These are phyloP conservation scores for Viridothelium virens DNA, from an alignment of 495 filamentous ascomycete genomes.

Conservation along the genomic window DNA sequence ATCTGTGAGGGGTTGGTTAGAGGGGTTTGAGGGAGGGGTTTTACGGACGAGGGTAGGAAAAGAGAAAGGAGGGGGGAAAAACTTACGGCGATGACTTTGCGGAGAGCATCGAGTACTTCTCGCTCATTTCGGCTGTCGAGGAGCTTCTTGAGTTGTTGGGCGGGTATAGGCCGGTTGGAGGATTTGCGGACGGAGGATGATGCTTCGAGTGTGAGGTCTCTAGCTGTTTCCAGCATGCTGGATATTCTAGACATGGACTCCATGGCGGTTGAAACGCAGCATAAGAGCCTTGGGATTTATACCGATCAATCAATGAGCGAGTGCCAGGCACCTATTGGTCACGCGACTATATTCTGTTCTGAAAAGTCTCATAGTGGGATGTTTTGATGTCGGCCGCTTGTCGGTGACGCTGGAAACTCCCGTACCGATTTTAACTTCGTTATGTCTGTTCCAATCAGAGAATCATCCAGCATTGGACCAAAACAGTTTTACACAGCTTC, in stretches of 20 bases:
- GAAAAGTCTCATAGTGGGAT: neutral
- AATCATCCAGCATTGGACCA: too few species aligned
- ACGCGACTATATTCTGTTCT: neutral
- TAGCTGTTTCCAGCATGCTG: conserved; percentile 85
- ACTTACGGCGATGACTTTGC: conserved; percentile 79
- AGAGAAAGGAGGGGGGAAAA: conserved; percentile 12
- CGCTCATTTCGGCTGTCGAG: conserved; percentile 89
- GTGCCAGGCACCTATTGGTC: neutral
- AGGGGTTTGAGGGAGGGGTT: conserved; percentile 16
- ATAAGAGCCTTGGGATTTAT: neutral
- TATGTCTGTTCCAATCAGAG: too few species aligned
- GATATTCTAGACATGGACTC: conserved; percentile 96
- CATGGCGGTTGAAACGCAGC: conserved; percentile 44
- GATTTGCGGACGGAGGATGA: conserved; percentile 52
- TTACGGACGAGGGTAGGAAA: conserved; percentile 8
- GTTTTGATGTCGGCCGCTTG: neutral
- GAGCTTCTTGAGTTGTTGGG: conserved; percentile 77
- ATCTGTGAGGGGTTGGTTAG: conserved; percentile 50
- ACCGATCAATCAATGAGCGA: neutral
- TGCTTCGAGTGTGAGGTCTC: conserved; percentile 94
- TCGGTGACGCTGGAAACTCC: neutral
- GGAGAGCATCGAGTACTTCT: conserved; percentile 85
- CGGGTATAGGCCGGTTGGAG: conserved; percentile 42
- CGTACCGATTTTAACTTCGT: too few species aligned
- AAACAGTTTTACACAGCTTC: neutral